Evolutionary conservation across 257 asterid genomes (phyloP), one percentile per base, ranked within the genome.

Genomic region (Forsythia suspensa): DNA sequence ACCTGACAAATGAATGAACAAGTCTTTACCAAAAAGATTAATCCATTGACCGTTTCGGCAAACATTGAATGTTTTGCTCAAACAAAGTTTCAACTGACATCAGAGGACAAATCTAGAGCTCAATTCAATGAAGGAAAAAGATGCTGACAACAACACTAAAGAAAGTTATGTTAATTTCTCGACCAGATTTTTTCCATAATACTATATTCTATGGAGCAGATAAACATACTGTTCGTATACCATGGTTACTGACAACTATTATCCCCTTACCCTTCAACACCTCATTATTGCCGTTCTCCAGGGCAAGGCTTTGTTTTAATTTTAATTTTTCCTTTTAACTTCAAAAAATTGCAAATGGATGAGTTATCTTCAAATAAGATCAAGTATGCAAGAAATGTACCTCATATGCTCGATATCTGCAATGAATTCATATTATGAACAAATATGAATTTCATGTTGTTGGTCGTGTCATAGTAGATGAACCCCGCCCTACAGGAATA

Each of bases 381-480:
- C 11, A 75, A 51, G 4, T 21, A 52, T 21, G 11, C 21, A 77
- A 74, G 48, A 73, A 46, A 79, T 5, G 20, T 70, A 81, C 85
- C 89, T 79, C 40, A 67, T 71, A 52, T 71, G 52, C 66, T 67
- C 29, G 29, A 77, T 67, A 29, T 55, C 71, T 52, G 81, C 81
- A 48, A 61, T 11, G 80, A 29, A 67, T 71, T 80, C 36, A 38
- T 63, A 41, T 63, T 70, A 29, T 65, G 51, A 68, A 75, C 74
- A 29, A 29, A 29, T 29, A 29, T 29, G 34, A 29, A 29, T 29
- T 80, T 95, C 85, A 93, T 78, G 92, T 91, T 61, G 99, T 95
- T 74, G 99, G 99, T 69, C 95, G 94, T 37, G 98, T 95, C 92
- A 91, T 82, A 2, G 97, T 93, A 75, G 99, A 93, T 24, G 99